Evolutionary conservation across 148 eudicot genomes (phyloP).

Genomic region (Spergularia marina): DNA sequence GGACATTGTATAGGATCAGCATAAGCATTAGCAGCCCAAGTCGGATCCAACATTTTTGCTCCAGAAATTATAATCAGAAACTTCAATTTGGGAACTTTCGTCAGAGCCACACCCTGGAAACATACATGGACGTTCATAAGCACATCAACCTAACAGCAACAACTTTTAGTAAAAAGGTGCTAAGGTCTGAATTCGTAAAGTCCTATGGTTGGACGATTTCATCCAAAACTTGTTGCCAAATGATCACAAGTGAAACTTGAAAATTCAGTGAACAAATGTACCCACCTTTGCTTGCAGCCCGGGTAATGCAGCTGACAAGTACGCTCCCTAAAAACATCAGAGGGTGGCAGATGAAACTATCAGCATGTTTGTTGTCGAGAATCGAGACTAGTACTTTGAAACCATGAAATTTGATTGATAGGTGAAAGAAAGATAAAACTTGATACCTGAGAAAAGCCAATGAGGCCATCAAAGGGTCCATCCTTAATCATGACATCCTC

Average conservation of each 20-base stretch:
- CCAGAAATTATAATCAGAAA: constrained; percentile 64
- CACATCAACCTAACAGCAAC: not conserved
- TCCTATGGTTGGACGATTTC: not conserved
- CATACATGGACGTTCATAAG: not conserved
- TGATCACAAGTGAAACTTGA: no score
- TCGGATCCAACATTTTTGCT: constrained; percentile 52
- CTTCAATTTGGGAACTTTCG: constrained; percentile 66
- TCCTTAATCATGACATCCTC: constrained; percentile 63
- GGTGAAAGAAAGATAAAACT: not conserved
- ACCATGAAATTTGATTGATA: not conserved
- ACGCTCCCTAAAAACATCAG: constrained; percentile 54
- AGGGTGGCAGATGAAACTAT: not conserved
- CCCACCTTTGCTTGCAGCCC: constrained; percentile 71
- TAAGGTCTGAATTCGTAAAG: not conserved
- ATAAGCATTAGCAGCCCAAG: constrained; percentile 59
- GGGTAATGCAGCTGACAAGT: constrained; percentile 74
- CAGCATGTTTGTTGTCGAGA: not conserved
- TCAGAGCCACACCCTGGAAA: constrained; percentile 67
- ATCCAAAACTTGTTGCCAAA: no score
- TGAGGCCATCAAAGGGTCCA: constrained; percentile 86
- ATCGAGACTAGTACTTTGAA: not conserved
- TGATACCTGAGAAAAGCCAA: constrained; percentile 85
- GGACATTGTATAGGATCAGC: constrained; percentile 52
- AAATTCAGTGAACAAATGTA: no score
- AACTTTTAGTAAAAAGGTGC: no score